Conservation (phyloP, 208 protist genomes). For the Leishmania braziliensis region DNA sequence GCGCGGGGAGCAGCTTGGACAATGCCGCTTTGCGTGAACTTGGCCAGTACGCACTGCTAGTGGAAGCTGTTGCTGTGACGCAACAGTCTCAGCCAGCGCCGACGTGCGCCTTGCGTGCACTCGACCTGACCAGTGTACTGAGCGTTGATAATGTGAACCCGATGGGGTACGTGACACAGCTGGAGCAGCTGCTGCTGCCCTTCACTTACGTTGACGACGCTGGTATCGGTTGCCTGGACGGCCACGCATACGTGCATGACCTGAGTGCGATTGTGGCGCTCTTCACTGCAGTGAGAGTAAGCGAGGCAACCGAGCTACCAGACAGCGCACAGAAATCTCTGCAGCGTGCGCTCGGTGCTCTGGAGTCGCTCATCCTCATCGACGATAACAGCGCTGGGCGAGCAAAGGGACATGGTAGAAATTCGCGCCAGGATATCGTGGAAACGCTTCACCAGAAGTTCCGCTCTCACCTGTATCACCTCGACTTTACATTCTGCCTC, state of each 20-base stretch:
- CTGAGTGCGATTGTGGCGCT: constrained; percentile 14
- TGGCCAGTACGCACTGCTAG: constrained; percentile 41
- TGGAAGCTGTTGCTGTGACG: constrained; percentile 17
- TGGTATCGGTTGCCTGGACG: constrained; percentile 42
- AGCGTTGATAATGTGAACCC: constrained; percentile 39
- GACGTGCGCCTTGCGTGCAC: constrained; percentile 36
- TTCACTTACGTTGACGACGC: constrained; percentile 46
- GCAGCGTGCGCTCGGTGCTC: constrained; percentile 1
- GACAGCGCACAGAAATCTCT: constrained; percentile 2
- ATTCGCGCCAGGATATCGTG: background rate
- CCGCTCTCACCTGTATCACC: constrained; percentile 51
- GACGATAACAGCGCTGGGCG: background rate
- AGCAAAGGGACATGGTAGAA: background rate
- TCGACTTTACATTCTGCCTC: constrained; percentile 64
- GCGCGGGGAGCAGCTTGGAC: constrained; percentile 40
- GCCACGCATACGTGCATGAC: constrained; percentile 28
- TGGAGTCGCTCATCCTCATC: constrained; percentile 14
- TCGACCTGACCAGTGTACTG: constrained; percentile 52
- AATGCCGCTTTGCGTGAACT: constrained; percentile 42
- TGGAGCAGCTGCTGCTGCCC: constrained; percentile 54
- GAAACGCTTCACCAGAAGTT: constrained; percentile 30
- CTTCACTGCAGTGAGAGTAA: background rate
- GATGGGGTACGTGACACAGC: constrained; percentile 35
- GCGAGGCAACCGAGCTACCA: background rate
- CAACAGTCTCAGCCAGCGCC: background rate